A percentile compares a stretch with the other conserved stretches of the same genome.
These are phyloP conservation scores for Nakazawaea sp. DNA, from an alignment of 805 yeast species.

Conservation along the genomic window DNA sequence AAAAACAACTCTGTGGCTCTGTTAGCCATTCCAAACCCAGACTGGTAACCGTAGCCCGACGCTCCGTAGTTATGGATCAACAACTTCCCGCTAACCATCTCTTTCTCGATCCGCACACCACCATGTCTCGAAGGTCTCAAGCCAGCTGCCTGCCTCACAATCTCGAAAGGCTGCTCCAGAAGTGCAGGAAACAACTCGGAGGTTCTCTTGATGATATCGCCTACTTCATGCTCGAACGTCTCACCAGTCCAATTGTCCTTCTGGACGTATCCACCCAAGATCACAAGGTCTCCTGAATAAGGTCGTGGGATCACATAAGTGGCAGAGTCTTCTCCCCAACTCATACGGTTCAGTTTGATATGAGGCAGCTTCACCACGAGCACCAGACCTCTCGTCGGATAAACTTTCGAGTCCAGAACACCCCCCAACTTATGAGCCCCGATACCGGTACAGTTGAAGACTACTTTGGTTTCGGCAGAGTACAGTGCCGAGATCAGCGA, in stretches of 20 bases:
- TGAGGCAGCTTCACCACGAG: slow-evolving; percentile 69
- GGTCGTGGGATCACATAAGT: slow-evolving; percentile 75
- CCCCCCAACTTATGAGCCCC: slow-evolving; percentile 63
- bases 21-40: slow-evolving; percentile 55
- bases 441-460: slow-evolving; percentile 75
- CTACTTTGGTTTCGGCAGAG: slow-evolving; percentile 27
- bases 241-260: slow-evolving; percentile 56
- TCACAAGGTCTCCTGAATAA: slow-evolving; percentile 53
- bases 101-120: slow-evolving; percentile 65
- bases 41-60: slow-evolving; percentile 59
- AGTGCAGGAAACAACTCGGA: slow-evolving; percentile 45
- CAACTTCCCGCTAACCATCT: slow-evolving; percentile 32
- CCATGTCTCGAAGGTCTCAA: slow-evolving; percentile 72
- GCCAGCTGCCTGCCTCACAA: slow-evolving; percentile 65
- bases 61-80: slow-evolving; percentile 72
- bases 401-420: slow-evolving; percentile 51
- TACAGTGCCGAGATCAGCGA: slow-evolving; percentile 54
- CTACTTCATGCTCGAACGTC: slow-evolving; percentile 49
- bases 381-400: slow-evolving; percentile 79
- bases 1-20: slow-evolving; percentile 33
- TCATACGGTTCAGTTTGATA: slow-evolving; percentile 46
- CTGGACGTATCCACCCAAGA: slow-evolving; percentile 73
- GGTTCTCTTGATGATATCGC: slow-evolving; percentile 56
- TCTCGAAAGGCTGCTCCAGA: slow-evolving; percentile 34
- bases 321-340: slow-evolving; percentile 56